Percentiles rank a stretch among this genome's conserved stretches.
These are phyloP conservation scores for Leucaena leucocephala DNA, from an alignment of 306 rosid genomes.

Conservation along the genomic window DNA sequence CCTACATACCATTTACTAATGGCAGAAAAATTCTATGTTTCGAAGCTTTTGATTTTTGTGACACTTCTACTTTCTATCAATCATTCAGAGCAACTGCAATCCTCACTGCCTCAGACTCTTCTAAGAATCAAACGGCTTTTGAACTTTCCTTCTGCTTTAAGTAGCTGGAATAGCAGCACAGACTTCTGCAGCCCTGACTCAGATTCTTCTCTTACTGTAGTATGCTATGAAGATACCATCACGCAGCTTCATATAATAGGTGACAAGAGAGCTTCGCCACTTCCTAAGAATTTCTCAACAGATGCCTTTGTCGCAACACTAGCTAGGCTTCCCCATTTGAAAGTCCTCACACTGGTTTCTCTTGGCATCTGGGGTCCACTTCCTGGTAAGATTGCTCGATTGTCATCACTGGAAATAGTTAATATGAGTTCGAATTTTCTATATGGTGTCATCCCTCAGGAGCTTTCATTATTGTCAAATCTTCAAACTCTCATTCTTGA, in stretches of 20 bases:
- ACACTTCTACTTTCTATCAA: conserved; percentile 35
- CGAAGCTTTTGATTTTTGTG: conserved; percentile 45
- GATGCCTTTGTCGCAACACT: conserved; percentile 64
- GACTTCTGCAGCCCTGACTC: conserved; percentile 76
- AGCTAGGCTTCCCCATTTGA: conserved; percentile 64
- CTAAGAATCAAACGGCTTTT: conserved; percentile 61
- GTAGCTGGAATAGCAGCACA: conserved; percentile 56
- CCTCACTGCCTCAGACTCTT: conserved; percentile 64
- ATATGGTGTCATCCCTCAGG: conserved; percentile 69
- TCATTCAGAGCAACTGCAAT: conserved; percentile 50
- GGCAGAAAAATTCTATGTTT: conserved; percentile 46
- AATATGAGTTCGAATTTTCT: conserved; percentile 83
- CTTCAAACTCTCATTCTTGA: conserved; percentile 81
- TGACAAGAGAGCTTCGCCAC: conserved; percentile 48
- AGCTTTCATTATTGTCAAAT: conserved; percentile 55
- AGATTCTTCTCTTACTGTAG: conserved; percentile 53
- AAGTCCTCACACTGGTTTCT: conserved; percentile 85
- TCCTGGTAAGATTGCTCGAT: conserved; percentile 60
- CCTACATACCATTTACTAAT: conserved; percentile 31
- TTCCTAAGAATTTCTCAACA: conserved; percentile 68
- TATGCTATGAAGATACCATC: conserved; percentile 72
- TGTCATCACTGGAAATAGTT: conserved; percentile 76
- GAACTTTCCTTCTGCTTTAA: conserved; percentile 66
- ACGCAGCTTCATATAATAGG: conserved; percentile 86
- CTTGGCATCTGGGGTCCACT: conserved; percentile 85